Conservation (phyloP, 106 monocot genomes). For the Narthecium ossifragum region DNA sequence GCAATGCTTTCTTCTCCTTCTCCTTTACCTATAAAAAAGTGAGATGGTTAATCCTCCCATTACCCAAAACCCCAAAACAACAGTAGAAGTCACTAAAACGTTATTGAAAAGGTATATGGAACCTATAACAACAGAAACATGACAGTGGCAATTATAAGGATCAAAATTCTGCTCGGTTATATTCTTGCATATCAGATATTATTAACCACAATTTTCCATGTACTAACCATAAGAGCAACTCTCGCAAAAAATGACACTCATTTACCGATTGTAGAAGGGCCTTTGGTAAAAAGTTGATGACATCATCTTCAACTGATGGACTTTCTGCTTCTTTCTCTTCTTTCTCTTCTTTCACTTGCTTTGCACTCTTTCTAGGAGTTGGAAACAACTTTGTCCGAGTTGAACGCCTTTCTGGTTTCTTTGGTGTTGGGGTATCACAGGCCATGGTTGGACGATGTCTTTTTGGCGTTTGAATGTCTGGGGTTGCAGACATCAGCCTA, state of each 20-base stretch:
- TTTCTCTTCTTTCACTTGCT: slow-evolving; percentile 8
- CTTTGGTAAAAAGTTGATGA: slow-evolving; percentile 66
- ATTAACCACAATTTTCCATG: not conserved
- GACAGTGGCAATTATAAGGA: too few species aligned
- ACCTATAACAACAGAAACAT: not conserved
- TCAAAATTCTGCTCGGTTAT: too few species aligned
- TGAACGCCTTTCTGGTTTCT: slow-evolving; percentile 28
- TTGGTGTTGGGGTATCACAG: slow-evolving; percentile 21
- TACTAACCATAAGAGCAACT: not conserved
- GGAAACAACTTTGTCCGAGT: slow-evolving; percentile 42
- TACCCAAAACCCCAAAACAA: not conserved
- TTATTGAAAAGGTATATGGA: not conserved
- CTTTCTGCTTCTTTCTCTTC: slow-evolving; percentile 8
- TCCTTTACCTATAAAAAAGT: slow-evolving; percentile 49
- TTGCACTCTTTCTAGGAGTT: slow-evolving; percentile 42
- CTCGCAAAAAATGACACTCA: not conserved
- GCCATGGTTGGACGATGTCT: slow-evolving; percentile 8
- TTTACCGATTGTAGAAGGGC: slow-evolving; percentile 67
- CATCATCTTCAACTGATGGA: slow-evolving; percentile 20
- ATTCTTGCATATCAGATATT: not conserved
- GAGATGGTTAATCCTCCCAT: not conserved
- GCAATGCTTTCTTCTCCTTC: slow-evolving; percentile 49
- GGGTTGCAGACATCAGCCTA: slow-evolving; percentile 60
- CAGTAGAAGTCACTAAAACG: not conserved
- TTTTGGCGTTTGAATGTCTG: slow-evolving; percentile 52